These are phyloP conservation scores for Tetrapisispora namnaoensis DNA, from an alignment of 805 yeast genomes.

Conservation along the genomic window DNA sequence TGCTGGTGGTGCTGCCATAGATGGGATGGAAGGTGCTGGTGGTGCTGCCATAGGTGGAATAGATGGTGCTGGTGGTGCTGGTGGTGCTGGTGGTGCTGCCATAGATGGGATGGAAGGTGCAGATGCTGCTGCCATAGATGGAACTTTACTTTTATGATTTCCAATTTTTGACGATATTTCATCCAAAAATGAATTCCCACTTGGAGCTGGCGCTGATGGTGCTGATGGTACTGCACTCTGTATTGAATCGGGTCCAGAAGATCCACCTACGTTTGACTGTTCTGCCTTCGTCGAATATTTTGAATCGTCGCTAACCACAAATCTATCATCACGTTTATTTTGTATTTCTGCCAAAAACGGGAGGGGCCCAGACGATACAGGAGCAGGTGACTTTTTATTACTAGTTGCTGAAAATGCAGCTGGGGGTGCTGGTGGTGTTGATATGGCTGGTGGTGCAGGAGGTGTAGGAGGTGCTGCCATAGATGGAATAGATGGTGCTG, in stretches of 20 bases:
- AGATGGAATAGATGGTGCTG: slow-evolving; percentile 6
- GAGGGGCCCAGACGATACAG: slow-evolving; percentile 31
- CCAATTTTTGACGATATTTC: slow-evolving; percentile 24
- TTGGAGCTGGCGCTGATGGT: slow-evolving; percentile 6
- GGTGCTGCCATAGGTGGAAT: slow-evolving; percentile 16
- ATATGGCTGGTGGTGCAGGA: slow-evolving; percentile 14
- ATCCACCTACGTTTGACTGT: slow-evolving; percentile 11
- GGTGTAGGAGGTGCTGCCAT: slow-evolving; percentile 11
- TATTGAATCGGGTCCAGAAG: slow-evolving; percentile 8
- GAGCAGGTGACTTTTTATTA: slow-evolving; percentile 13
- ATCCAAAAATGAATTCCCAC: slow-evolving; percentile 22
- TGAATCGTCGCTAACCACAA: slow-evolving; percentile 34
- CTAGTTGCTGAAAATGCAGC: slow-evolving; percentile 20
- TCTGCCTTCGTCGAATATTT: slow-evolving; percentile 19
- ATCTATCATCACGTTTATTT: slow-evolving; percentile 37
- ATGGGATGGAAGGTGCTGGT: slow-evolving; percentile 1
- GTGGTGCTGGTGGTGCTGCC: slow-evolving; percentile 15
- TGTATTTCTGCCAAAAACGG: slow-evolving; percentile 45
- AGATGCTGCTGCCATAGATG: slow-evolving; percentile 11
- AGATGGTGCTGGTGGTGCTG: slow-evolving; percentile 11
- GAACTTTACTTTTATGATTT: slow-evolving; percentile 17
- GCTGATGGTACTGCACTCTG: slow-evolving; percentile 8
- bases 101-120: slow-evolving; percentile 23
- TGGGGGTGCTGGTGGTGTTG: slow-evolving; percentile 16
- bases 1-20: slow-evolving; percentile 13